Conservation (phyloP, 2,329 filamentous ascomycete species). For the Sporothrix mexicana region DNA sequence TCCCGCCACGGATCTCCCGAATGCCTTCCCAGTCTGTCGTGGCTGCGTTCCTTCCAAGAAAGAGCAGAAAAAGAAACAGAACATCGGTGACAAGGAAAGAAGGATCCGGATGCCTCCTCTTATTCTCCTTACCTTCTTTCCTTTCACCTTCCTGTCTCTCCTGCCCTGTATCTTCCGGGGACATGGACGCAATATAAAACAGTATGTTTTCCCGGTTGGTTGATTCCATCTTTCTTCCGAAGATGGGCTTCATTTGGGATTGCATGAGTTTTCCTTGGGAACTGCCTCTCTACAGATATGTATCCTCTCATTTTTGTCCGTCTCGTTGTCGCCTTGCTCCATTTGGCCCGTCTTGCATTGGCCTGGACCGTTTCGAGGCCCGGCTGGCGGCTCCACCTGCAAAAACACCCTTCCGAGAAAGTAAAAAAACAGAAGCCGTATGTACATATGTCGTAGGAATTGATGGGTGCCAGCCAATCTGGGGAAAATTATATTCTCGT, state of each 20-base stretch:
- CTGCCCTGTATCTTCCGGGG: neutral
- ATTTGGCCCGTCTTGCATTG: slow-evolving; percentile 4
- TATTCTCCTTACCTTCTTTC: neutral
- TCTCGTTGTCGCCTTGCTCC: neutral
- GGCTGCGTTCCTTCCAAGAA: neutral
- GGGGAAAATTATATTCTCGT: slow-evolving; percentile 13
- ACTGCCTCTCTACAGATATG: neutral
- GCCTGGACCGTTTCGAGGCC: neutral
- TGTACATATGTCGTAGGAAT: too few relatives aligned
- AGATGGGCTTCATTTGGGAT: slow-evolving; percentile 10
- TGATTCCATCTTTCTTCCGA: slow-evolving; percentile 1
- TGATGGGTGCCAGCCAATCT: slow-evolving; percentile 4
- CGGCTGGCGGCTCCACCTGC: neutral
- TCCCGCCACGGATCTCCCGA: slow-evolving; percentile 14
- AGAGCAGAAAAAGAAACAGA: neutral
- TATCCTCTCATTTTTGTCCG: neutral
- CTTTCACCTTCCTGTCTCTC: neutral
- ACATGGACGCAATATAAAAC: slow-evolving; percentile 2
- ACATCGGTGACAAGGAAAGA: neutral
- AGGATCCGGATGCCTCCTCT: neutral
- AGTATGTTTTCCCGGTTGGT: slow-evolving; percentile 6
- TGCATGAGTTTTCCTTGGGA: neutral
- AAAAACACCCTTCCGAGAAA: neutral
- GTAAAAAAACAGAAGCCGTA: too few relatives aligned
- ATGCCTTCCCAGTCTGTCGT: neutral